Evolutionary conservation across 345 rosid species (phyloP), one percentile per base, ranked within the genome.

Genomic region (Citrus hindsii): DNA sequence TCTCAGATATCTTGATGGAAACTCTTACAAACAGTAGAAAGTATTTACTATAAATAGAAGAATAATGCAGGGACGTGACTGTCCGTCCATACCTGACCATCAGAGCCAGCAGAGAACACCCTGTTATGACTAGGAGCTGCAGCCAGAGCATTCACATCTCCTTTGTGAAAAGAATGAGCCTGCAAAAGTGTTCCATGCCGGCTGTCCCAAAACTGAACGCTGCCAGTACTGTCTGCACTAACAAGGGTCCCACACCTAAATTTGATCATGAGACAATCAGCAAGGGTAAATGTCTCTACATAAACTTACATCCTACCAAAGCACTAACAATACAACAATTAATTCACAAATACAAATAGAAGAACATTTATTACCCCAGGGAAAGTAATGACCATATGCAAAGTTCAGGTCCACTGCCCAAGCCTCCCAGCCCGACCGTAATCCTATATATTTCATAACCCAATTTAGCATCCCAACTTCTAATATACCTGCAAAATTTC

Each of bases 131-230:
- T 91, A 78, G 99, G 99, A 55, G 93, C 80, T 67, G 92, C 95
- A 64, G 96, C 96, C 73, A 95, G 88, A 59, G 97, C 77, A 84
- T 93, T 89, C 68, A 85, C 98, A 84, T 91, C 96, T 83, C 98
- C 98, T 85, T 92, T 93, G 86, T 95, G 99, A 51, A 76, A 80
- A 68, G 97, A 83, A 84, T 91, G 96, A 4, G 89, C 87, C 87
- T 93, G 95, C 84, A 92, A 72, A 82, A 91, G 93, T 21, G 96
- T 95, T 79, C 99, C 99, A 83, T 89, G 91, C 70, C 78, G 83
- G 76, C 93, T 87, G 75, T 93, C 94, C 99, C 98, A 95, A 84
- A 95, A 95, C 70, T 95, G 97, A 82, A 95, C 98, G 83, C 86
- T 87, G 55, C 99, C 98, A n/a, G 81, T 79, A 86, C 98, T 92